These are phyloP conservation scores for Nakazawaea wickerhamii DNA, from an alignment of 805 yeast genomes.

Conservation along the genomic window DNA sequence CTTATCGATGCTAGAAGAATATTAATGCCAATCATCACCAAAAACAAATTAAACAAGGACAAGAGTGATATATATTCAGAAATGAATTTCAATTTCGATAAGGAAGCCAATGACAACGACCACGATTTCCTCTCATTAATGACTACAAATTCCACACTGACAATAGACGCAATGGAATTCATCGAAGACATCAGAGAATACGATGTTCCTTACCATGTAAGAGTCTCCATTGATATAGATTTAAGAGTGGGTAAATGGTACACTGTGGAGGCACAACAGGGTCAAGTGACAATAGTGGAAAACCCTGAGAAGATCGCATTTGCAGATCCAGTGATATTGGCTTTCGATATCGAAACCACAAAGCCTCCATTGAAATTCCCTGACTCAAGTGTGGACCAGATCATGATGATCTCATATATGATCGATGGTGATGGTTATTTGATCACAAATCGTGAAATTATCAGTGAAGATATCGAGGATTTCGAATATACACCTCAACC, in stretches of 20 bases:
- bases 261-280: slow-evolving; percentile 60
- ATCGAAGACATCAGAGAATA: slow-evolving; percentile 85
- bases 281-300: slow-evolving; percentile 49
- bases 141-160: slow-evolving; percentile 21
- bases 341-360: slow-evolving; percentile 97
- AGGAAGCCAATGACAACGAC: slow-evolving; percentile 26
- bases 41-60: slow-evolving; percentile 56
- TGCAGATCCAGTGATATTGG: slow-evolving; percentile 95
- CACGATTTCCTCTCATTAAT: slow-evolving; percentile 22
- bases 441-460: slow-evolving; percentile 91
- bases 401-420: slow-evolving; percentile 99
- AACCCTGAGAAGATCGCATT: slow-evolving; percentile 77
- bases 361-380: slow-evolving; percentile 96
- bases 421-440: slow-evolving; percentile 95
- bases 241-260: slow-evolving; percentile 97
- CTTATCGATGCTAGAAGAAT: slow-evolving; percentile 67
- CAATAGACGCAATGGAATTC: slow-evolving; percentile 52
- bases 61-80: slow-evolving; percentile 64
- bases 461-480: slow-evolving; percentile 91
- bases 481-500: slow-evolving; percentile 97
- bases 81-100: slow-evolving; percentile 36
- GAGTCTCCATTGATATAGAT: slow-evolving; percentile 88
- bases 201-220: slow-evolving; percentile 94
- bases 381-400: slow-evolving; percentile 81
- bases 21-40: slow-evolving; percentile 63